A percentile compares a stretch with the other conserved stretches of the same genome.
These are phyloP conservation scores for Yarrowia bubula DNA, from an alignment of 805 yeast species.

Conservation along the genomic window DNA sequence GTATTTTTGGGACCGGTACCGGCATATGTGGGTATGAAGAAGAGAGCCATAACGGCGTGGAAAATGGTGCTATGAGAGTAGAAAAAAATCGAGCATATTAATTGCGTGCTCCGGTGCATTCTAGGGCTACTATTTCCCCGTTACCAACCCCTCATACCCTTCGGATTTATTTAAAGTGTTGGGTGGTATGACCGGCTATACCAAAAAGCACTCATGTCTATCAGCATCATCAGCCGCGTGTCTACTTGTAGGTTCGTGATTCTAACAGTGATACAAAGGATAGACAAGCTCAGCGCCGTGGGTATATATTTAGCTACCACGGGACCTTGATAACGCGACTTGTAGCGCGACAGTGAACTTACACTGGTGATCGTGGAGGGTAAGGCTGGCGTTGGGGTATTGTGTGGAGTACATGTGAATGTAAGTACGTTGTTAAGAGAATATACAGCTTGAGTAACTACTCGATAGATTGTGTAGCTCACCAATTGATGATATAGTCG, in stretches of 20 bases:
- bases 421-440: too few species aligned
- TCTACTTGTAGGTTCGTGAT: neutral
- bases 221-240: neutral
- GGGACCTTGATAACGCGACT: constrained; percentile 10
- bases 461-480: too few species aligned
- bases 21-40: neutral
- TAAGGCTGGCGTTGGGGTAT: neutral
- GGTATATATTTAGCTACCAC: constrained; percentile 1
- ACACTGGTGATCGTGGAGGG: neutral
- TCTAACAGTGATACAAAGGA: neutral
- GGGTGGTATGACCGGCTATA: neutral
- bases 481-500: too few species aligned
- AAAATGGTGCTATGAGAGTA: neutral
- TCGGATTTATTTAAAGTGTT: constrained; percentile 1
- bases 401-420: neutral
- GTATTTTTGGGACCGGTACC: neutral
- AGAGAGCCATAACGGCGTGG: neutral
- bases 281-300: neutral
- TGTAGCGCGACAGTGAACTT: neutral
- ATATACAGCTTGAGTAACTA: too few species aligned
- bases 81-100: neutral
- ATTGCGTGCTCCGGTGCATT: neutral
- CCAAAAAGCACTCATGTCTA: neutral
- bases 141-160: neutral
- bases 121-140: too few species aligned